Evolutionary conservation across 306 rosid genomes (phyloP).

Genomic region (Castanospermum australe): DNA sequence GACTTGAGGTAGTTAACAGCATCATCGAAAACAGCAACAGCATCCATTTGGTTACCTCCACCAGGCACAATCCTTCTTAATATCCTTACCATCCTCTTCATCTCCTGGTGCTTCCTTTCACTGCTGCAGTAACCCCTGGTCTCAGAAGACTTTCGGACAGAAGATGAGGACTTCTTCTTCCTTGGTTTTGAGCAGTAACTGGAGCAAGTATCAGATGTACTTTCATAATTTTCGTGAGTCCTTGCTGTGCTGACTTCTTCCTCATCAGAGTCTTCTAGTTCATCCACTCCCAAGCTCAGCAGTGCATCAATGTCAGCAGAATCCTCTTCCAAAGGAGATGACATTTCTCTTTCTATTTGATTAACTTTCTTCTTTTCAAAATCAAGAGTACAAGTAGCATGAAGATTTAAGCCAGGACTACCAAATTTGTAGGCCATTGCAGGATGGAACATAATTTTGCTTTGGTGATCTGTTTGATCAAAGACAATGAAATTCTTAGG

Average conservation of each 20-base stretch:
- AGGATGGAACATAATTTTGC: constrained; percentile 84
- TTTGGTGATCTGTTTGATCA: constrained; percentile 79
- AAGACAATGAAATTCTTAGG: constrained; percentile 85
- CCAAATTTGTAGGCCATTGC: constrained; percentile 63
- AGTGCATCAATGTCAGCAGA: constrained; percentile 81
- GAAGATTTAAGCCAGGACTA: constrained; percentile 52
- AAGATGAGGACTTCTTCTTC: constrained; percentile 48
- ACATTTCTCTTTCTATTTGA: constrained; percentile 48
- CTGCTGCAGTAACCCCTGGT: constrained; percentile 37
- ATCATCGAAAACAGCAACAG: constrained; percentile 74
- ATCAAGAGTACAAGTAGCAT: constrained; percentile 46
- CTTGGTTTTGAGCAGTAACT: constrained; percentile 58
- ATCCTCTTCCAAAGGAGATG: constrained; percentile 72
- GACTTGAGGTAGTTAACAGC: constrained; percentile 91
- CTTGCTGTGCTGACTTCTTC: constrained; percentile 95
- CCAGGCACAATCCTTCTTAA: constrained; percentile 83
- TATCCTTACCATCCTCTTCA: constrained; percentile 82
- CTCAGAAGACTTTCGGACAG: constrained; percentile 41
- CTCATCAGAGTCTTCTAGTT: constrained; percentile 64
- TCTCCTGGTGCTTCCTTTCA: constrained; percentile 59
- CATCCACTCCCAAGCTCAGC: constrained; percentile 83
- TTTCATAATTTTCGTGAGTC: constrained; percentile 54
- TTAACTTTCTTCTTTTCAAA: constrained; percentile 38
- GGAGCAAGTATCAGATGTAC: constrained; percentile 62
- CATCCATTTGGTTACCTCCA: constrained; percentile 71